Base-by-base conservation (phyloP, 1,284 basidiomycete genomes). In the Puccinia hordei region DNA sequence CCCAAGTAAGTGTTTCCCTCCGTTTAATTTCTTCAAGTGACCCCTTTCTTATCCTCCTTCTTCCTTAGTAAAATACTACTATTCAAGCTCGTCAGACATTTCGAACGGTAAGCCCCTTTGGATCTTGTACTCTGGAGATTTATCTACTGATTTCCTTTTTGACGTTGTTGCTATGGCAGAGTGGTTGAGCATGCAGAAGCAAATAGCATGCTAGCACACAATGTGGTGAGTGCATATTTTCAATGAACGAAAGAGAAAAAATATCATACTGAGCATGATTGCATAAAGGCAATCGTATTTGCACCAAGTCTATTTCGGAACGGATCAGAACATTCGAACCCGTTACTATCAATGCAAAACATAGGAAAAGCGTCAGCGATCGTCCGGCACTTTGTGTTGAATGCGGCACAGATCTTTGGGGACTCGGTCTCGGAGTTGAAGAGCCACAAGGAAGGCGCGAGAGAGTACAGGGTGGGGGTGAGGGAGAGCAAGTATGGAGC, bases 331-430 rank as follows among this genome's bases (percentile, higher is more conserved):
- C 65, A 69, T 41, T 69, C 65, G 15, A 78, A 78, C 69, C 76
- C 76, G n/a, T 61, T 78, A 69, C 66, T 78, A 27, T 78, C 76
- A 27, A 78, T 78, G 76, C 76, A 78, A 61, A 78, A 78, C 38
- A 78, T 78, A 2, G 76, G 76, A 59, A 78, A 78, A 71, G 76
- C 76, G 8, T 78, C 76, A 22, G 76, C 76, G 51, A 71, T 78
- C 22, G 76, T 78, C n/a, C 76, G 76, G 24, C 76, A 78, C 69
- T 61, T 78, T 27, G 66, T 78, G 1, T 9, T 77, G 41, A 65
- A 77, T 68, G 74, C 63, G 19, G 22, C 46, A 8, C 9, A 33
- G 49, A 72, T 72, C 5, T 72, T 72, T 55, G 69, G 55, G 49
- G 69, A 72, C 24, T 15, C 41, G 24, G 24, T 41, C 19, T 24